Base-by-base conservation (phyloP, 371 early-diverging fungal genomes). In the Batkoa obscura region DNA sequence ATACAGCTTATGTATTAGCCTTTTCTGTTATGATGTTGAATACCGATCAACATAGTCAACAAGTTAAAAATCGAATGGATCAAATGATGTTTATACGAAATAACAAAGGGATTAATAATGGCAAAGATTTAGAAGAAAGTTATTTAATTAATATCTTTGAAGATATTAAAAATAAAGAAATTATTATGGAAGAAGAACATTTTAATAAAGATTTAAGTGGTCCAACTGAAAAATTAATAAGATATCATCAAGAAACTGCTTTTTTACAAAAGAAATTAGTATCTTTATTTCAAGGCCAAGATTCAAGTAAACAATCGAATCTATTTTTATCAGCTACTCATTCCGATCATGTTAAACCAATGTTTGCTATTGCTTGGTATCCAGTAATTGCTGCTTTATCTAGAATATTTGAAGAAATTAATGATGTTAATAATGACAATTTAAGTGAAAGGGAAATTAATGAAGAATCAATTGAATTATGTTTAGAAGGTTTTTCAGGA, bases 11-110 rank as follows among this genome's bases (percentile, higher is more conserved):
- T 62, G 84, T 88, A 13, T 76, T 98, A 23, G 87, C 95, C 3
- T 98, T 88, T 64, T 90, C 93, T 50, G 83, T 89, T 8, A 83
- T 97, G 50, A 79, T 96, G 84, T 75, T 98, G 23, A 98, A 98
- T 66, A 99, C 98, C 1, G 97, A 97, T 72, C 81, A 83, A 61
- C 84, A 95, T 62, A 79, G 82, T 54, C 89, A 90, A 0, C 84
- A 86, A 64, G 77, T 87, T 53, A 91, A 91, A 60, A 79, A 81
- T 60, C 73, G 75, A 55, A 77, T 85, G 69, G 80, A 82, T 9
- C 84, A 81, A 61, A 69, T 72, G 47, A 81, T 77, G 3, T 70
- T 88, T 31, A 76, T 88, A 50, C 71, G 78, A 41, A 86, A 86
- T 35, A 81, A 86, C 66, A 81, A 90, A 36, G 96, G 94, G 23